Conservation (phyloP, 2,329 filamentous ascomycete genomes). For the Botryotinia globosa region DNA sequence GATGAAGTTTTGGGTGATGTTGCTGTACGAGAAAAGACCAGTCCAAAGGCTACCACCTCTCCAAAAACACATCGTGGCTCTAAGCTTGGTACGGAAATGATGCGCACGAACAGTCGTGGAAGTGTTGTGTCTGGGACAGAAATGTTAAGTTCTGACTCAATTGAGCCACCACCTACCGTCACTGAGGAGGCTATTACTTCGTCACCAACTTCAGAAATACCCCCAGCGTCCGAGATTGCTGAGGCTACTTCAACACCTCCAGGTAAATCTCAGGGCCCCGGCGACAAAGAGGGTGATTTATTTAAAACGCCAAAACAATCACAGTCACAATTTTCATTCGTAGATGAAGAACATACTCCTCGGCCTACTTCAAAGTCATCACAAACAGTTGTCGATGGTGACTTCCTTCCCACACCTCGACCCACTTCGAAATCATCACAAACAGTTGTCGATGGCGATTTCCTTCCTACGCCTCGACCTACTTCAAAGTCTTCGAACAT, state of each 20-base stretch:
- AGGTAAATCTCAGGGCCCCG: conserved; percentile 29
- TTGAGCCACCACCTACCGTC: conserved; percentile 35
- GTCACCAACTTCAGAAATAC: conserved; percentile 25
- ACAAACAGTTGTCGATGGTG: neutral
- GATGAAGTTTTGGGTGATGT: conserved; percentile 78
- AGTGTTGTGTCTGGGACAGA: conserved; percentile 53
- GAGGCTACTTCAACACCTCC: conserved; percentile 35
- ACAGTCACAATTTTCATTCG: conserved; percentile 16
- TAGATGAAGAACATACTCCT: conserved; percentile 17
- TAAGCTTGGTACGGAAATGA: conserved; percentile 94
- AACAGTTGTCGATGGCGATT: neutral
- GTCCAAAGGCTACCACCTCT: conserved; percentile 47
- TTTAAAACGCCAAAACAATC: conserved; percentile 35
- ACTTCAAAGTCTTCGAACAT: conserved; percentile 3
- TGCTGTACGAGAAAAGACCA: conserved; percentile 39
- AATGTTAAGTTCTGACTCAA: neutral
- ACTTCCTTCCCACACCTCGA: conserved; percentile 6
- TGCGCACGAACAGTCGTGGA: conserved; percentile 92
- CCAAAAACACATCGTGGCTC: conserved; percentile 67
- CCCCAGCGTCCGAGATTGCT: conserved; percentile 30
- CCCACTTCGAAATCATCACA: conserved; percentile 8
- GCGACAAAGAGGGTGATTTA: conserved; percentile 30
- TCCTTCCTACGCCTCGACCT: conserved; percentile 7
- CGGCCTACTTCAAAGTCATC: conserved; percentile 9
- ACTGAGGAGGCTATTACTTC: conserved; percentile 21